Evolutionary conservation across 1,284 basidiomycete genomes (phyloP), one percentile per base, ranked within the genome.

Genomic region (Ustilago cynodontis): DNA sequence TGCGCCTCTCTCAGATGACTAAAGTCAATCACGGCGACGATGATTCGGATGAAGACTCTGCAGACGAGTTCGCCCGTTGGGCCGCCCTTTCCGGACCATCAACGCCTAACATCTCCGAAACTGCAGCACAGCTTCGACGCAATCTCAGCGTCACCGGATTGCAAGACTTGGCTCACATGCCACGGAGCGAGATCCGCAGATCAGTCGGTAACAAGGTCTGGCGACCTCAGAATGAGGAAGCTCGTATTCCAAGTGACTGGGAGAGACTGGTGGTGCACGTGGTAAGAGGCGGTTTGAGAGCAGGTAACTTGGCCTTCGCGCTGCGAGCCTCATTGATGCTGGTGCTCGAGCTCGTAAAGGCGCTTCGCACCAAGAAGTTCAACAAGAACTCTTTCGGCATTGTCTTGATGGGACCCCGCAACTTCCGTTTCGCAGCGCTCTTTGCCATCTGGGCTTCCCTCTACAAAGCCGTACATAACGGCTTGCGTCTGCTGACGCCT

Each of bases 401-500:
- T 7, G 80, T 82, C 2, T 65, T 79, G 33, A 64, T 83, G 14
- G 80, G 80, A 2, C 70, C 79, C 8, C 61, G 65, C 6, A 82
- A 83, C 58, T 67, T 81, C 18, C 82, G 84, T 33, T 84, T 85
- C 60, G 82, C 81, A 6, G 59, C 77, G 24, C 70, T 81, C 70
- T 83, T 86, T 33, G 78, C 73, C 24, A 50, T 81, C 26, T 86
- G 83, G 83, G 80, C 83, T 2, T 64, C 65, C 22, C 69, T 85
- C 13, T 86, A 84, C 77, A 86, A 86, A 60, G 78, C 83, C 4
- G 74, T 78, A 20, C 80, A 80, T 66, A 85, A 86, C 54, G 71
- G 77, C 1, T 71, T 86, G 37, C 82, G 84, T 31, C 65, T 86
- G 5, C 35, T 85, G 50, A 86, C 84, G 1, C 73, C 78, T 13